Percentiles rank a stretch among this genome's conserved stretches.
These are phyloP conservation scores for Fusarium nurragi DNA, from an alignment of 2,329 filamentous ascomycete species.

Conservation along the genomic window DNA sequence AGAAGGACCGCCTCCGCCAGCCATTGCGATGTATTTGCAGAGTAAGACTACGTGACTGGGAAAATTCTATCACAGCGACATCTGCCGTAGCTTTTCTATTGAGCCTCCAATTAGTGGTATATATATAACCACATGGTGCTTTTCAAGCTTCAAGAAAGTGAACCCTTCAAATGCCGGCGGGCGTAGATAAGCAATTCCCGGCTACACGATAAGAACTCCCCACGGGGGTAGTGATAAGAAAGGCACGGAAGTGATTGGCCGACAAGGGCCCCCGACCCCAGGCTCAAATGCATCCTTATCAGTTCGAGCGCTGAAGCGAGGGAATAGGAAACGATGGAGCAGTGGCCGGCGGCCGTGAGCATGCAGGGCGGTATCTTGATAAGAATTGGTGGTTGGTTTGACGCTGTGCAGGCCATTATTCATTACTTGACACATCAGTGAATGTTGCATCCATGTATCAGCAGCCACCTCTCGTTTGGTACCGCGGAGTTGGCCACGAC, in stretches of 20 bases:
- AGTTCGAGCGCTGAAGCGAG: not conserved
- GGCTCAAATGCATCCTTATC: slow-evolving; percentile 14
- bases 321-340: not conserved
- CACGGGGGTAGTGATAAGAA: slow-evolving; percentile 17
- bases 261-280: not conserved
- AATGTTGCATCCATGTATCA: not conserved
- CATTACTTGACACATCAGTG: slow-evolving; percentile 28
- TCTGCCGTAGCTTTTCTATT: not conserved
- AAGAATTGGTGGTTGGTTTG: not conserved
- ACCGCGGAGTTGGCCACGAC: slow-evolving; percentile 21
- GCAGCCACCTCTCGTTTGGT: not conserved
- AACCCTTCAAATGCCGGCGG: slow-evolving; percentile 10
- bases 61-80: not conserved
- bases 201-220: slow-evolving; percentile 7
- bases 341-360: slow-evolving; percentile 17
- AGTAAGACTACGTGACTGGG: not conserved
- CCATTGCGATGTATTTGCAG: slow-evolving; percentile 21
- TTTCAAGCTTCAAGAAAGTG: not conserved
- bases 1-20: slow-evolving; percentile 31
- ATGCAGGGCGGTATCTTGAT: slow-evolving; percentile 13
- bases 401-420: slow-evolving; percentile 4
- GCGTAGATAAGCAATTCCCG: slow-evolving; percentile 19
- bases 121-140: not conserved
- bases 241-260: not conserved
- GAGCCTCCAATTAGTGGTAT: not conserved